These are phyloP conservation scores for Saccharum hybrid DNA, from an alignment of 202 grass and related monocot genomes.

Conservation along the genomic window DNA sequence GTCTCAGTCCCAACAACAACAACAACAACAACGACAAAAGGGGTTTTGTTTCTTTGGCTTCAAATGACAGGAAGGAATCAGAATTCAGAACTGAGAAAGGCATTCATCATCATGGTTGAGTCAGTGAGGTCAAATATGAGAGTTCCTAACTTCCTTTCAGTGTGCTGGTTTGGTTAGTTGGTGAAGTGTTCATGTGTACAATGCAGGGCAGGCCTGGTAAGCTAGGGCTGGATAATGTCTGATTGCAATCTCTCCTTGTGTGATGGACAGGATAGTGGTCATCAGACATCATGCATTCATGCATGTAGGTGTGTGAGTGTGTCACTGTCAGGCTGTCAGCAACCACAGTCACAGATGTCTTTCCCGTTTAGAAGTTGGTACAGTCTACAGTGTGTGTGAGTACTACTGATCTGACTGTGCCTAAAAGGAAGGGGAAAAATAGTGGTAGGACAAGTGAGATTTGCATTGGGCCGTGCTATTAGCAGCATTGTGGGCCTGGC, in stretches of 20 bases:
- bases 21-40: neutral
- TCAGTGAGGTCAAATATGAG: neutral
- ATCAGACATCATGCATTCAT: neutral
- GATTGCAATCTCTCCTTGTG: neutral
- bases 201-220: neutral
- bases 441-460: neutral
- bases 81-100: constrained; percentile 1
- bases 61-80: constrained; percentile 29
- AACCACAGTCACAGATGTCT: neutral
- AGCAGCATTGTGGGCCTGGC: neutral
- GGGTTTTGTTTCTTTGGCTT: constrained; percentile 20
- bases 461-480: constrained; percentile 17
- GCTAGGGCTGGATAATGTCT: neutral
- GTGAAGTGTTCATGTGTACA: neutral
- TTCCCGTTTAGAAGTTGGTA: neutral
- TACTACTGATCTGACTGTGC: neutral
- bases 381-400: constrained; percentile 9
- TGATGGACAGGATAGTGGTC: constrained; percentile 13
- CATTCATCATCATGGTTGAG: neutral
- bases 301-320: neutral
- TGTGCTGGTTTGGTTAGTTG: neutral
- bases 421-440: neutral
- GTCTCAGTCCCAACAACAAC: neutral
- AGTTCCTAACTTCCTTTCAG: neutral
- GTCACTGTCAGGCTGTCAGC: neutral